These are phyloP conservation scores for Lepidium didymum DNA, from an alignment of 345 rosid genomes.

Conservation along the genomic window DNA sequence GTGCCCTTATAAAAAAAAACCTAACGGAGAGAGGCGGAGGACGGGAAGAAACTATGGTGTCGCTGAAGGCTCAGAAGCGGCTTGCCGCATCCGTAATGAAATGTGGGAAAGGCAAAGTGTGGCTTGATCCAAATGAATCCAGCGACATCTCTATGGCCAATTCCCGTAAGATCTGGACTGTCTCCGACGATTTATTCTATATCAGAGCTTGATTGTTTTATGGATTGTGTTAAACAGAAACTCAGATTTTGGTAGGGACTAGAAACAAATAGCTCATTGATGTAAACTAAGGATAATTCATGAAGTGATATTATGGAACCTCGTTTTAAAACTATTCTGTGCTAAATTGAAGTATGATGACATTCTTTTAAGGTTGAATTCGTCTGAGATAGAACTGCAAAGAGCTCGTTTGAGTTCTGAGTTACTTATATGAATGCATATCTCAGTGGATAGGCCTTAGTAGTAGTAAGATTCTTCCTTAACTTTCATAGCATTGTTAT, in stretches of 20 bases:
- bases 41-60: slow-evolving; percentile 40
- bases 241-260: background rate
- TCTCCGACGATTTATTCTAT: background rate
- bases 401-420: background rate
- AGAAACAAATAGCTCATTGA: background rate
- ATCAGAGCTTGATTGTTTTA: background rate
- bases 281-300: no score
- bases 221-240: background rate
- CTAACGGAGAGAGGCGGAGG: slow-evolving; percentile 9
- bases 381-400: background rate
- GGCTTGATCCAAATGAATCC: slow-evolving; percentile 68
- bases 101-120: slow-evolving; percentile 60
- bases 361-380: background rate
- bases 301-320: background rate
- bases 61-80: slow-evolving; percentile 67
- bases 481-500: background rate
- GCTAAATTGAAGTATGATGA: background rate
- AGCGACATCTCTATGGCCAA: slow-evolving; percentile 73
- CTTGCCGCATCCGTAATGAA: slow-evolving; percentile 63
- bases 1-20: background rate
- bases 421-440: background rate
- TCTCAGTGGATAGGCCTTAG: background rate
- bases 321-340: background rate
- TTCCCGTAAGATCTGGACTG: slow-evolving; percentile 37
- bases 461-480: background rate